These are phyloP conservation scores for Vigna trinervia DNA, from an alignment of 306 rosid species.

Conservation along the genomic window DNA sequence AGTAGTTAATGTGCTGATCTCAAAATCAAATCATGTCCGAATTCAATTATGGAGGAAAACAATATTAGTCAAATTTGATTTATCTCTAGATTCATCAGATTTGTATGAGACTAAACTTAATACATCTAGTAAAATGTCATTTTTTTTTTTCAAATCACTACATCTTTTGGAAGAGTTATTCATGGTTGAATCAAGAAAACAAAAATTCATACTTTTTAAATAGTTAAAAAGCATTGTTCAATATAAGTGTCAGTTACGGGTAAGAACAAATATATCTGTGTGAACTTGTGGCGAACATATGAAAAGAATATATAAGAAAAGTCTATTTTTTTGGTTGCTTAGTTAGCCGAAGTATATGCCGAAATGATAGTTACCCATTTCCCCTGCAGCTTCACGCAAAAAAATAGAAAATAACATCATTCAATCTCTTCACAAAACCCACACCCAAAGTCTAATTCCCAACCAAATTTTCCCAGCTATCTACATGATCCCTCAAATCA, in stretches of 20 bases:
- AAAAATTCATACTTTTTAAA: background rate
- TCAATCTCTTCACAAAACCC: constrained; percentile 12
- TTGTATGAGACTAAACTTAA: no score
- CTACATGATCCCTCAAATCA: constrained; percentile 30
- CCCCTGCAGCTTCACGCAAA: constrained; percentile 39
- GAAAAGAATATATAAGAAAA: background rate
- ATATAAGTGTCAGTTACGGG: background rate
- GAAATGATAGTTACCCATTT: constrained; percentile 5
- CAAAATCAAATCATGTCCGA: no score
- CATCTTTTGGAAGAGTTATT: no score
- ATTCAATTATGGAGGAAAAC: no score
- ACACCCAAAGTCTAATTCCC: constrained; percentile 26
- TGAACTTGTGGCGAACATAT: background rate
- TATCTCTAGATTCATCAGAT: no score
- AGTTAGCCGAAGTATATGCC: background rate
- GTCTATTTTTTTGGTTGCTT: background rate
- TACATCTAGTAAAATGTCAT: no score
- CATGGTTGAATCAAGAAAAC: no score
- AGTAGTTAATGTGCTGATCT: no score
- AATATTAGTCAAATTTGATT: no score
- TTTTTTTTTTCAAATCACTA: no score
- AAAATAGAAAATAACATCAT: constrained; percentile 6
- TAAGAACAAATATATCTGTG: background rate
- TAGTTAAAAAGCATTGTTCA: background rate
- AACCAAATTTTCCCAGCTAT: constrained; percentile 25